Evolutionary conservation across 169 alveolate genomes (phyloP).

Genomic region (Amoebophrya sp.): DNA sequence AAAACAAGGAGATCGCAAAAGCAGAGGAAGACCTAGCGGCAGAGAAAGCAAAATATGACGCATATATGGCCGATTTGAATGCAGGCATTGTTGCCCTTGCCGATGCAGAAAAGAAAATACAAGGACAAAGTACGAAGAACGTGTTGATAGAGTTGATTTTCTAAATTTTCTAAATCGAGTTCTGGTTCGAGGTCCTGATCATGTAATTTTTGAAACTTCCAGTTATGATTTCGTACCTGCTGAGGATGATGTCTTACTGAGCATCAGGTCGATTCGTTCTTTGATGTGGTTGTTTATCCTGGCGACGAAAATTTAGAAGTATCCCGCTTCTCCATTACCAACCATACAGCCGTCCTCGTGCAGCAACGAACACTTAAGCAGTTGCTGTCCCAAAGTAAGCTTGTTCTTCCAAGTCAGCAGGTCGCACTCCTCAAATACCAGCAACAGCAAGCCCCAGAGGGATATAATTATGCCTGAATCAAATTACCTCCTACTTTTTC

Average conservation of each 20-base stretch:
- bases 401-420: background rate
- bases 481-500: too few relatives aligned
- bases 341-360: slow-evolving; percentile 10
- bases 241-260: too few relatives aligned
- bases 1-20: background rate
- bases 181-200: too few relatives aligned
- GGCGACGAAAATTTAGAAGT: too few relatives aligned
- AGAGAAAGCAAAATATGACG: background rate
- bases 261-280: too few relatives aligned
- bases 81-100: background rate
- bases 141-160: too few relatives aligned
- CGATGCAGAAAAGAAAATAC: background rate
- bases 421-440: background rate
- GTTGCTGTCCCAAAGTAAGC: background rate
- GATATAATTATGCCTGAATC: background rate
- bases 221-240: too few relatives aligned
- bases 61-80: background rate
- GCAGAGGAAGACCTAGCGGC: background rate
- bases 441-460: background rate
- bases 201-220: too few relatives aligned
- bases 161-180: too few relatives aligned
- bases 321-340: too few relatives aligned
- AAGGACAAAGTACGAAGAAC: background rate
- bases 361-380: background rate
- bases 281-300: too few relatives aligned